phyloP scores from a whole-genome alignment of 345 rosid genomes.

The Physaria fendleri region DNA sequence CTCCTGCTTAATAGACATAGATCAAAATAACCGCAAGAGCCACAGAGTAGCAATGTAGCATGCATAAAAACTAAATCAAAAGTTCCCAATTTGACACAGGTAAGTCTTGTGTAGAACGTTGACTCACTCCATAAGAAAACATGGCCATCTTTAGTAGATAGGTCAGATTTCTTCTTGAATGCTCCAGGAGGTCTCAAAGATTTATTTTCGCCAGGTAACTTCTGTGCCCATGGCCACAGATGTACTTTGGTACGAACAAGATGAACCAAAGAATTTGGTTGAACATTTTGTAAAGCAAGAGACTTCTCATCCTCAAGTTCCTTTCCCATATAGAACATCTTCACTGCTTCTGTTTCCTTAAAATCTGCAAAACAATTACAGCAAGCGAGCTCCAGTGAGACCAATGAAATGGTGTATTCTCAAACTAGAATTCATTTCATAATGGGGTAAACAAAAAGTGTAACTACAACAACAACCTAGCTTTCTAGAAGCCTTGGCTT shows the following conservation, averaged over 20 bases:
- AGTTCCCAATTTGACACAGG: background rate
- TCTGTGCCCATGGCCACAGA: slow-evolving; percentile 79
- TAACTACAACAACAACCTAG: slow-evolving; percentile 58
- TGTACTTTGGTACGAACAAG: slow-evolving; percentile 83
- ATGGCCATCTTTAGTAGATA: slow-evolving; percentile 94
- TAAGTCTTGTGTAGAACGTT: background rate
- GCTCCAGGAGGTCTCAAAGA: slow-evolving; percentile 96
- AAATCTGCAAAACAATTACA: slow-evolving; percentile 53
- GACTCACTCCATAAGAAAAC: slow-evolving; percentile 95
- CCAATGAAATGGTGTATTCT: background rate
- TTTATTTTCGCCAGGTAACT: slow-evolving; percentile 86
- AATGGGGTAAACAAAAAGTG: slow-evolving; percentile 1
- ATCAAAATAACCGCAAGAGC: slow-evolving; percentile 2
- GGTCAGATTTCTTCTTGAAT: slow-evolving; percentile 98
- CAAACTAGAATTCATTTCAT: slow-evolving; percentile 5
- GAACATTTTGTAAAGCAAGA: slow-evolving; percentile 78
- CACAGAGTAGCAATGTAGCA: slow-evolving; percentile 1
- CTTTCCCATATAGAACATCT: slow-evolving; percentile 70
- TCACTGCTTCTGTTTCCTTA: slow-evolving; percentile 77
- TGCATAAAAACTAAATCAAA: background rate
- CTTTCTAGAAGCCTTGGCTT: slow-evolving; percentile 84
- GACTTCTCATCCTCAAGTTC: slow-evolving; percentile 82
- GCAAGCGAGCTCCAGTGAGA: slow-evolving; percentile 20
- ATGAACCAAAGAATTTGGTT: slow-evolving; percentile 84
- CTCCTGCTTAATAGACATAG: slow-evolving; percentile 1